Conservation (phyloP, 352 stramenopile species). For the Phytophthora citrophthora region DNA sequence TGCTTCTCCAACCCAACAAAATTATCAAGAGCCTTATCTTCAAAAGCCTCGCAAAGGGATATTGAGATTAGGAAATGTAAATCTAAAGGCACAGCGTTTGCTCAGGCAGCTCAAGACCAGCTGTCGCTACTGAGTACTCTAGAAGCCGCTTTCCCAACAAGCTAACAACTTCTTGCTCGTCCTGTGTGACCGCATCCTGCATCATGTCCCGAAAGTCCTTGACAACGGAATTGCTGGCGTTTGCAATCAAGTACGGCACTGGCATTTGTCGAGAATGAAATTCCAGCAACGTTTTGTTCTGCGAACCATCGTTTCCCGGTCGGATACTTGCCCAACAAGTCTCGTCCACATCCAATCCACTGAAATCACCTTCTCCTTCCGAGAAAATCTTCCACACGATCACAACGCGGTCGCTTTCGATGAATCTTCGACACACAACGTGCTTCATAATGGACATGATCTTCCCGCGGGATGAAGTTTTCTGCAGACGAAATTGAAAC, state of each 20-base stretch:
- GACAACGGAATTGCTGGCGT: not conserved
- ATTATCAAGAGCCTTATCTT: too few relatives aligned
- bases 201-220: not conserved
- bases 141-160: not conserved
- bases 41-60: too few relatives aligned
- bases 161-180: not conserved
- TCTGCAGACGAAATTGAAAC: slow-evolving; percentile 29
- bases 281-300: not conserved
- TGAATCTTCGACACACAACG: slow-evolving; percentile 23
- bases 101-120: too few relatives aligned
- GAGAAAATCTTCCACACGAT: slow-evolving; percentile 50
- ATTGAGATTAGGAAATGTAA: too few relatives aligned
- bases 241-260: not conserved
- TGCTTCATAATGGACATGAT: slow-evolving; percentile 6
- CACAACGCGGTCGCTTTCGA: slow-evolving; percentile 43
- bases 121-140: too few relatives aligned
- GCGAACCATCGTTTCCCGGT: too few relatives aligned
- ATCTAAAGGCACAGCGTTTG: too few relatives aligned
- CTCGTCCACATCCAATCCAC: slow-evolving; percentile 32
- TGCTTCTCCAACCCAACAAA: too few relatives aligned
- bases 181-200: not conserved
- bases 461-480: not conserved
- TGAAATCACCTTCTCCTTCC: slow-evolving; percentile 33
- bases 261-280: not conserved
- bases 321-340: too few relatives aligned